Base-by-base conservation (phyloP, 805 yeast species). In the Pichia californica region DNA sequence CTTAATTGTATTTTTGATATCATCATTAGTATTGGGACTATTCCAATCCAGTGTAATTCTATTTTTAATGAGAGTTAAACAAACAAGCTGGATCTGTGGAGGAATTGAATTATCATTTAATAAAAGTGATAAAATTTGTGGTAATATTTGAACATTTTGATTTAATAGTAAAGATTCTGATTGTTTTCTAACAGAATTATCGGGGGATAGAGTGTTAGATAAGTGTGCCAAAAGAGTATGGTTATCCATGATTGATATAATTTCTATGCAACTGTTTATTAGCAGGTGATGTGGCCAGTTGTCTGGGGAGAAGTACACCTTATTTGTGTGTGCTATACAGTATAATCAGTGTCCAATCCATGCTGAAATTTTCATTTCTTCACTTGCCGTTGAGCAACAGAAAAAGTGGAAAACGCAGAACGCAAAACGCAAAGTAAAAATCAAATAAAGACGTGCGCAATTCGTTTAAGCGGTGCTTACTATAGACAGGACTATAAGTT, bases 161-260 rank as follows among this genome's bases (percentile, higher is more conserved):
- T n/a, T 14, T n/a, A 42, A 30, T n/a, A 42, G 15, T 13, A 31
- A 20, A n/a, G 20, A 59, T 52, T 75, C 79, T 38, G 76, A 68
- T 16, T 62, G 61, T 50, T 67, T 63, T 50, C 79, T 61, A 21
- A 64, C 54, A 30, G 59, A 62, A 37, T 63, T 58, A 45, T 69
- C 66, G 31, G 76, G 68, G 45, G 76, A 76, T 28, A 76, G 58
- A 1, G 80, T 72, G 37, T 76, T 75, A 25, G 68, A 64, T 49
- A 75, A 64, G 19, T 74, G 64, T 45, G 63, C 64, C 43, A 74
- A 59, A 36, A 74, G 59, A 16, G 72, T 62, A 19, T 33, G 27
- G 27, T 33, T 23, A 20, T 33, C 36, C 36, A 14, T 32, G 8
- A 21, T 10, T 18, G 4, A 10, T n/a, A n/a, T n/a, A n/a, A n/a